Conservation (phyloP, 2,329 filamentous ascomycete species). For the Diaporthe vaccinii region DNA sequence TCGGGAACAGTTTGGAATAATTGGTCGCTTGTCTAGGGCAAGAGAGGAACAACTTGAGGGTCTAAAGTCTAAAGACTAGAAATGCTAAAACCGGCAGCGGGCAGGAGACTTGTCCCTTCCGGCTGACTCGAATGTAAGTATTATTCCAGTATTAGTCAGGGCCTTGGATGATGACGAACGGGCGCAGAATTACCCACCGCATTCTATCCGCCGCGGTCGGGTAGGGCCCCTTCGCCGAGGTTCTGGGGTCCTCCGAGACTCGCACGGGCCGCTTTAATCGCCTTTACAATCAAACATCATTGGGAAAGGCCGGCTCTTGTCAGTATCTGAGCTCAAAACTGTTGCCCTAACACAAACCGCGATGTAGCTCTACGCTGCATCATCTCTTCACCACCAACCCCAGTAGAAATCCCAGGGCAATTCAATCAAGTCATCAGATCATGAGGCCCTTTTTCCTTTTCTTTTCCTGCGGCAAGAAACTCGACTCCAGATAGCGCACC, state of each 20-base stretch:
- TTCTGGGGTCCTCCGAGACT: constrained; percentile 19
- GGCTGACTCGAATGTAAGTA: constrained; percentile 21
- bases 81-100: not conserved
- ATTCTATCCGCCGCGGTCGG: constrained; percentile 14
- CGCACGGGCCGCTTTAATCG: constrained; percentile 1
- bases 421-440: too few relatives aligned
- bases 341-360: not conserved
- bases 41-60: not conserved
- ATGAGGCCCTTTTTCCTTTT: too few relatives aligned
- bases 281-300: not conserved
- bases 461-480: not conserved
- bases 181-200: constrained; percentile 23
- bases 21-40: not conserved
- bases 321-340: not conserved
- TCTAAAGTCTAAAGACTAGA: not conserved
- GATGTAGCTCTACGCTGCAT: not conserved
- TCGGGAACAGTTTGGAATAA: not conserved
- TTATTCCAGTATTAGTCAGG: constrained; percentile 32
- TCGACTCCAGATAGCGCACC: not conserved
- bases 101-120: not conserved
- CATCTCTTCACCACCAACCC: not conserved
- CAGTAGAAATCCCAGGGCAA: not conserved
- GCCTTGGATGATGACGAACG: constrained; percentile 27
- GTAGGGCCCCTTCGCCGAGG: constrained; percentile 17
- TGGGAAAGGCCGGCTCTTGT: not conserved